phyloP scores from a whole-genome alignment of 495 filamentous ascomycete species.

The Tuber magnatum region DNA sequence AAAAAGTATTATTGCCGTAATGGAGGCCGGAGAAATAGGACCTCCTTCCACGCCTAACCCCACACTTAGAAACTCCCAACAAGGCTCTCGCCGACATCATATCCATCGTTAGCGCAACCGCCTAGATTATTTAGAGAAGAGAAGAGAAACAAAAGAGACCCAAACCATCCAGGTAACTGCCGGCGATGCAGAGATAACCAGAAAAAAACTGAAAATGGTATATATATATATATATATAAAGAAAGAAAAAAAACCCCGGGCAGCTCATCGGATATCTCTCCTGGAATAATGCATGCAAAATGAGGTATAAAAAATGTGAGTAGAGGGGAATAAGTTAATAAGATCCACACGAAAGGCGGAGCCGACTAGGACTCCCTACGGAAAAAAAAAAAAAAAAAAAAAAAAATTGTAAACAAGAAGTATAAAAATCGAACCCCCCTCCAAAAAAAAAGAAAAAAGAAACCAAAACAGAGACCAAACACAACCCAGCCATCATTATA shows the following conservation, averaged over 20 bases:
- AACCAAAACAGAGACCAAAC: conserved; percentile 13
- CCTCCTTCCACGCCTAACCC: not conserved
- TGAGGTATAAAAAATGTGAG: not conserved
- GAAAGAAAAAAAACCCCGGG: not conserved
- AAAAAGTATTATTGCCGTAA: not conserved
- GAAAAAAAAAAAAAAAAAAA: conserved; percentile 16
- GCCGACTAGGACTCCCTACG: not conserved
- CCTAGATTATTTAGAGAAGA: conserved; percentile 28
- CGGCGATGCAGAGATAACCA: not conserved
- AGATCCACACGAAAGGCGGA: conserved; percentile 1
- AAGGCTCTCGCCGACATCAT: not conserved
- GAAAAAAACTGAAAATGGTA: not conserved
- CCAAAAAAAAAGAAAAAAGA: conserved; percentile 8
- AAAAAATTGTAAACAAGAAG: conserved; percentile 17
- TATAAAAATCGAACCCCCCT: conserved; percentile 17
- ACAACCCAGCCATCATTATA: conserved; percentile 27
- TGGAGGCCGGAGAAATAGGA: not conserved
- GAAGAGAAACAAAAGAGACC: conserved; percentile 9
- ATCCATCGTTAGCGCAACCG: conserved; percentile 4
- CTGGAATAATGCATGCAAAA: not conserved
- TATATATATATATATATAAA: not conserved
- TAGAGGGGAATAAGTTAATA: not conserved
- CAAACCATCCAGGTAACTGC: not conserved
- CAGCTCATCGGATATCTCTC: not conserved
- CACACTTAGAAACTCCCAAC: not conserved